Percentiles rank a stretch among this genome's conserved stretches.
These are phyloP conservation scores for Sugiyamaella neomexicana DNA, from an alignment of 1,139 yeast genomes.

Conservation along the genomic window DNA sequence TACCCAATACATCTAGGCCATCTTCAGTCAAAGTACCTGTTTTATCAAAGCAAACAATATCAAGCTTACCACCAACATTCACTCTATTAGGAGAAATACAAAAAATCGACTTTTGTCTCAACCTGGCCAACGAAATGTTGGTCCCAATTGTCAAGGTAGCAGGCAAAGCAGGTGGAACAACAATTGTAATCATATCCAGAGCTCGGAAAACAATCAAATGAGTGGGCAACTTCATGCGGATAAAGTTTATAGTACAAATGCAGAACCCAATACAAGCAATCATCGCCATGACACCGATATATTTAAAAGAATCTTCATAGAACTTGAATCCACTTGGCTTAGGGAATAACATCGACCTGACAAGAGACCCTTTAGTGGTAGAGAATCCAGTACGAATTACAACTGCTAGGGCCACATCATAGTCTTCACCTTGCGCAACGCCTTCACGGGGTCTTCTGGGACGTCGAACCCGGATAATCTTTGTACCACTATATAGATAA, in stretches of 20 bases:
- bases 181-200: conserved; percentile 89
- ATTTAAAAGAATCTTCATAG: conserved; percentile 89
- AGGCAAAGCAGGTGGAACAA: conserved; percentile 97
- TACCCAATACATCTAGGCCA: conserved; percentile 89
- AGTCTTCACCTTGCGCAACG: conserved; percentile 47
- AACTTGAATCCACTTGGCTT: conserved; percentile 92
- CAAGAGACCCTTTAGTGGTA: conserved; percentile 93
- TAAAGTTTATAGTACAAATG: conserved; percentile 78
- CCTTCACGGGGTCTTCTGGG: conserved; percentile 46
- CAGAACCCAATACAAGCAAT: conserved; percentile 85
- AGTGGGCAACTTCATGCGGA: conserved; percentile 68
- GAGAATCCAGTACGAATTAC: conserved; percentile 89
- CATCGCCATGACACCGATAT: conserved; percentile 89
- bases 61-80: conserved; percentile 91
- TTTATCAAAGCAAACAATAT: conserved; percentile 88
- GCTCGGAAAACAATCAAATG: conserved; percentile 80
- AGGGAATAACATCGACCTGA: conserved; percentile 95
- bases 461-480: conserved; percentile 75
- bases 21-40: conserved; percentile 98
- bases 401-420: conserved; percentile 76
- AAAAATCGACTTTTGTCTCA: conserved; percentile 66
- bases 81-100: conserved; percentile 94
- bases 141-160: conserved; percentile 97
- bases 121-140: conserved; percentile 79
- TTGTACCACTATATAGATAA: conserved; percentile 84